Evolutionary conservation across 2,329 filamentous ascomycete species (phyloP), one percentile per base, ranked within the genome.

Genomic region (Clonostachys chloroleuca): DNA sequence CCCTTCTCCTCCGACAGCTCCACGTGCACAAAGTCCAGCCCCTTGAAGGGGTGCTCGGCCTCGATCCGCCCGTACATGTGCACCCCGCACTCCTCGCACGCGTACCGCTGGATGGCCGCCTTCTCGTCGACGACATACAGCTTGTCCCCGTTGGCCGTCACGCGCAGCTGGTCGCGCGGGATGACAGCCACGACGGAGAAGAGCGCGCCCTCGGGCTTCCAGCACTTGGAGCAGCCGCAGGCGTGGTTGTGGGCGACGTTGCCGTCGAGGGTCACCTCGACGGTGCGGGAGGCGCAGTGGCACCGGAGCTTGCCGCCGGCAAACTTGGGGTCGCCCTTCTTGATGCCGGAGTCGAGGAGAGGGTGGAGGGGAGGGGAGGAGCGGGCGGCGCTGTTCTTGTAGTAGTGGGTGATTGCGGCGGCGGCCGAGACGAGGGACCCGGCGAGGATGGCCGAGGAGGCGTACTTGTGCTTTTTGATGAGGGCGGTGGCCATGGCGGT

Each of bases 201-300:
- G 50, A 87, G 74, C 1, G 81, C 73, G 30, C 80, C 80, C 3
- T 64, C 49, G 6, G 84, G 84, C 64, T 86, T 87, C 82, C 82
- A 87, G 75, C 84, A 87, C 64, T 86, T 84, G 46, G 81, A 85
- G 67, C 84, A 87, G 52, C 83, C 83, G 65, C 84, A 87, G 47
- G 80, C 82, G 66, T 87, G 84, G 71, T 87, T 86, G 71, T 86
- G 82, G 3, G 73, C 68, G 48, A 87, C 77, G 55, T 86, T 80
- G 59, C 75, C 68, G 49, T 56, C 62, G 37, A 87, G 70, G 0
- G 72, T 74, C 17, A 87, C 72, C 56, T 81, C 75, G 49, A 87
- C 78, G 24, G 75, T 75, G 60, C 74, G 61, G 51, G 56, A 67
- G 10, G 64, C 47, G 70, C 83, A 87, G 56, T 77, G 75, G 72